Conservation (phyloP, 163 green algal genomes). For the Smithsoniella earleae region DNA sequence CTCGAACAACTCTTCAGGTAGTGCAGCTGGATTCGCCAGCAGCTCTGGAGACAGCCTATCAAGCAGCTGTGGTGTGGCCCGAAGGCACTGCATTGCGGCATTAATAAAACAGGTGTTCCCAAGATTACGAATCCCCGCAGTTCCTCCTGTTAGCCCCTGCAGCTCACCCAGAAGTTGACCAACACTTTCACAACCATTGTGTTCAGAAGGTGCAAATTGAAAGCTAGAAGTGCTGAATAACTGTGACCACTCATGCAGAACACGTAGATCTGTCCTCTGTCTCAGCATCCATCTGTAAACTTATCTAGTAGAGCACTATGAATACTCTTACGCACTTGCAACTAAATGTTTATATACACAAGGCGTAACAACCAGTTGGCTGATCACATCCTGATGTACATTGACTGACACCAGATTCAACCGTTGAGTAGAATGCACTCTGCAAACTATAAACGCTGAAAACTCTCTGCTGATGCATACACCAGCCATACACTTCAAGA, state of each 20-base stretch:
- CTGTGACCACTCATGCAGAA: not conserved
- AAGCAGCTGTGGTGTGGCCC: slow-evolving; percentile 42
- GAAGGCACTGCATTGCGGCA: slow-evolving; percentile 50
- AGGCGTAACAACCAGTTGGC: too few relatives aligned
- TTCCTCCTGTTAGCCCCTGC: slow-evolving; percentile 22
- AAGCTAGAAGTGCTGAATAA: too few relatives aligned
- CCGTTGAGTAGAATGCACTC: too few relatives aligned
- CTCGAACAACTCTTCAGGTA: not conserved
- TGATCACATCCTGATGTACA: too few relatives aligned
- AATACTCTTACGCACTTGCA: not conserved
- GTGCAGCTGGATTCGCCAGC: not conserved
- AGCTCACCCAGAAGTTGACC: not conserved
- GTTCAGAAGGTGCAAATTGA: too few relatives aligned
- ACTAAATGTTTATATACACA: too few relatives aligned
- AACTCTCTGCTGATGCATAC: too few relatives aligned
- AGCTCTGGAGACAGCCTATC: slow-evolving; percentile 37
- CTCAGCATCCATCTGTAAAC: not conserved
- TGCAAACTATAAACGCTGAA: too few relatives aligned
- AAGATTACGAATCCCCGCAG: slow-evolving; percentile 40
- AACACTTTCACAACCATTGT: too few relatives aligned
- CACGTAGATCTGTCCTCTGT: not conserved
- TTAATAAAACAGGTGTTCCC: slow-evolving; percentile 59
- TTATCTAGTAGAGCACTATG: not conserved
- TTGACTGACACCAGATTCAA: too few relatives aligned
- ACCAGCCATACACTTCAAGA: too few relatives aligned